phyloP scores from a whole-genome alignment of 2,329 filamentous ascomycete genomes.

The Aureobasidium pullulans region DNA sequence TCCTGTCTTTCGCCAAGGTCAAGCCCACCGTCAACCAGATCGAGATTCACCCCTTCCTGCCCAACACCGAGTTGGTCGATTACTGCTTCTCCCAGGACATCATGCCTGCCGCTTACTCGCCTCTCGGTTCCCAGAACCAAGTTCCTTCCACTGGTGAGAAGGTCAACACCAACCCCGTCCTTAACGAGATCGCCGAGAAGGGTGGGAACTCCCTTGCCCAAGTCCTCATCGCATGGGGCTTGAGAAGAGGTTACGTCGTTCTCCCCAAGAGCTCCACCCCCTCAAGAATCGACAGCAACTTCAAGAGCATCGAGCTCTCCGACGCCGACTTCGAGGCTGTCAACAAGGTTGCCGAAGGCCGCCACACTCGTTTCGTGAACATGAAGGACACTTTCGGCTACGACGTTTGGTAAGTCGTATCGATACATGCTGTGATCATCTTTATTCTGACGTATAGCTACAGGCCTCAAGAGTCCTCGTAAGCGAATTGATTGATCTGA shows the following conservation, averaged over 20 bases:
- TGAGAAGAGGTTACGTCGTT: conserved; percentile 59
- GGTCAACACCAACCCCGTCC: conserved; percentile 50
- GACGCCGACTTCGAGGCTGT: conserved; percentile 51
- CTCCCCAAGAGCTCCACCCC: conserved; percentile 64
- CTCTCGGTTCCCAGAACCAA: conserved; percentile 62
- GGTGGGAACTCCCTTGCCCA: conserved; percentile 53
- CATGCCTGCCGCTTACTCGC: conserved; percentile 46
- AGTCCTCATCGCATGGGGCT: conserved; percentile 58
- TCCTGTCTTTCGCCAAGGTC: conserved; percentile 37
- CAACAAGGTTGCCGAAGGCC: conserved; percentile 56
- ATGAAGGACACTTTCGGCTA: conserved; percentile 78
- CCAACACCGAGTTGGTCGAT: conserved; percentile 52
- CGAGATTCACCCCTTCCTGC: conserved; percentile 51
- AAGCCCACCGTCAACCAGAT: conserved; percentile 40
- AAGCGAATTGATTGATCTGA: background rate
- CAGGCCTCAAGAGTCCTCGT: conserved; percentile 29
- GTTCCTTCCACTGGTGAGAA: conserved; percentile 62
- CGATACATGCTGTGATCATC: background rate
- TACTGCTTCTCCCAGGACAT: conserved; percentile 54
- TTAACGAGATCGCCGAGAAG: conserved; percentile 53
- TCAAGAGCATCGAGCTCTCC: conserved; percentile 52
- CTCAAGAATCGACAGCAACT: conserved; percentile 60
- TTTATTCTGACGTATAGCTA: background rate
- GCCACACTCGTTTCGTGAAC: conserved; percentile 67
- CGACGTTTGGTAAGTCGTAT: conserved; percentile 43